phyloP scores from a whole-genome alignment of 1,284 basidiomycete genomes.

The Bondarzewia mesenterica region DNA sequence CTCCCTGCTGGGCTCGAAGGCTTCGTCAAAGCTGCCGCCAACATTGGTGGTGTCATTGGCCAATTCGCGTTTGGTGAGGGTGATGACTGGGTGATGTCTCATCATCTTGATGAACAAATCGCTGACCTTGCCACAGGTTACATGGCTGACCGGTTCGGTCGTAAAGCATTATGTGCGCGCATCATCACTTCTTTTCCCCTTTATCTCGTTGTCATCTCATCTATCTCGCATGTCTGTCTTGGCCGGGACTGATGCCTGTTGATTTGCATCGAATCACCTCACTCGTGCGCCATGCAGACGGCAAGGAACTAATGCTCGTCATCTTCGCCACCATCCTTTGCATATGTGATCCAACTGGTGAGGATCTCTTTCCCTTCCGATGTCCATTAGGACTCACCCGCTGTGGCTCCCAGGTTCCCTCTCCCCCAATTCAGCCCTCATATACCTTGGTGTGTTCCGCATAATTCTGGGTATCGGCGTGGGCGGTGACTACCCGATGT shows the following conservation, averaged over 20 bases:
- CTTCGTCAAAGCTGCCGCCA: slow-evolving; percentile 60
- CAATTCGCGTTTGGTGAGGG: slow-evolving; percentile 67
- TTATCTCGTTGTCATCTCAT: too few relatives aligned
- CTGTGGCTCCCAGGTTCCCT: slow-evolving; percentile 23
- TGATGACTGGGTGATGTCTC: too few relatives aligned
- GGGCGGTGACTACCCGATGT: slow-evolving; percentile 82
- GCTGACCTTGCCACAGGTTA: slow-evolving; percentile 22
- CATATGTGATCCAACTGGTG: slow-evolving; percentile 41
- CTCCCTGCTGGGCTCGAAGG: slow-evolving; percentile 55
- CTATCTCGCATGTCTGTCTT: too few relatives aligned
- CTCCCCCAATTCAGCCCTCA: slow-evolving; percentile 38
- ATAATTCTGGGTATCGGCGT: slow-evolving; percentile 71
- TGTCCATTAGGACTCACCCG: background rate
- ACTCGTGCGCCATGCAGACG: slow-evolving; percentile 30
- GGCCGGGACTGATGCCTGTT: too few relatives aligned
- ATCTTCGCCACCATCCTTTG: slow-evolving; percentile 63
- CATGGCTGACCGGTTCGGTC: slow-evolving; percentile 59
- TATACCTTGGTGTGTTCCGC: slow-evolving; percentile 59
- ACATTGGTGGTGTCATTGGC: slow-evolving; percentile 69
- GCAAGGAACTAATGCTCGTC: slow-evolving; percentile 76
- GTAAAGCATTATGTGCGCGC: slow-evolving; percentile 59
- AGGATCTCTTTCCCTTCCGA: background rate
- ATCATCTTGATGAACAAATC: background rate
- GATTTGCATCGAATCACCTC: background rate
- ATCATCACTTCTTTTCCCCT: too few relatives aligned